These are phyloP conservation scores for Fusarium tjaetaba DNA, from an alignment of 2,329 filamentous ascomycete genomes.

Conservation along the genomic window DNA sequence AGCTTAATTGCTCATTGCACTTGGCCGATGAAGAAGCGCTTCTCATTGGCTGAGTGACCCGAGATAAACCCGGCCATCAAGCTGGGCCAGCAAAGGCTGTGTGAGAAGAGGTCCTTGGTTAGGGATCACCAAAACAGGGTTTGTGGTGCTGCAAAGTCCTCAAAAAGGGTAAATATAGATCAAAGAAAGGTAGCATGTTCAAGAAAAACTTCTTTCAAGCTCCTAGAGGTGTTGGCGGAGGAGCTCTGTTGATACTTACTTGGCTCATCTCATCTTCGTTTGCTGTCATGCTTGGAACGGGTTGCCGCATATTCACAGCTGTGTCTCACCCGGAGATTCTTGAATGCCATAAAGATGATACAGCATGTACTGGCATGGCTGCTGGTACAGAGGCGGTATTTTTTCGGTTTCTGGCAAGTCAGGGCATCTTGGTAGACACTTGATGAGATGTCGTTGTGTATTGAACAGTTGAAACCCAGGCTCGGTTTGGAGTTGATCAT, in stretches of 20 bases:
- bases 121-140: conserved; percentile 16
- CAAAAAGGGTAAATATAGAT: background rate
- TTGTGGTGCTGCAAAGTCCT: background rate
- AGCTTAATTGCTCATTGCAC: background rate
- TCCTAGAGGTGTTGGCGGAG: conserved; percentile 16
- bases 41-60: conserved; percentile 30
- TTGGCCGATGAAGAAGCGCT: background rate
- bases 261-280: conserved; percentile 23
- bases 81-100: conserved; percentile 37
- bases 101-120: conserved; percentile 13
- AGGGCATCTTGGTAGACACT: conserved; percentile 21
- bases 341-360: conserved; percentile 10
- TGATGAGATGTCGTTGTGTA: conserved; percentile 37
- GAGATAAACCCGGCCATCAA: conserved; percentile 41
- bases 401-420: conserved; percentile 23
- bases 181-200: background rate
- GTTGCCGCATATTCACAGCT: conserved; percentile 28
- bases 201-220: conserved; percentile 39
- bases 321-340: background rate
- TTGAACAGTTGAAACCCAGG: conserved; percentile 41
- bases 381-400: conserved; percentile 7
- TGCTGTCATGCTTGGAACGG: conserved; percentile 31
- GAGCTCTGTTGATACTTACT: conserved; percentile 36
- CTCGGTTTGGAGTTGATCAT: conserved; percentile 36
- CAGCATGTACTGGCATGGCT: background rate